Percentiles rank a stretch among this genome's conserved stretches.
Conservation (phyloP, 805 yeast species). For the Candida montana region DNA sequence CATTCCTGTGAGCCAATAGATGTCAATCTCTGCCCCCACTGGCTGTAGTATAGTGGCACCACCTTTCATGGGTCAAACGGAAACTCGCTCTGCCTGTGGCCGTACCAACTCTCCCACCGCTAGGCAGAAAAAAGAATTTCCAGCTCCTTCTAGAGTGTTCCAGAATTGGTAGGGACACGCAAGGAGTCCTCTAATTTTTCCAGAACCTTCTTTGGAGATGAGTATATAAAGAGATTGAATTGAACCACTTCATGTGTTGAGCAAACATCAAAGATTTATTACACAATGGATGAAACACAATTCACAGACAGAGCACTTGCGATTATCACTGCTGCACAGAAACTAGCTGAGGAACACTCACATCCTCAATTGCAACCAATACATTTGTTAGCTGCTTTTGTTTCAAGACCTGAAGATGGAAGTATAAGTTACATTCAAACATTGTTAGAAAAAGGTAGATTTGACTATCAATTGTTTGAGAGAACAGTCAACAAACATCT, state of each 20-base stretch:
- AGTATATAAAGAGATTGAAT: not conserved
- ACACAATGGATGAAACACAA: conserved; percentile 50
- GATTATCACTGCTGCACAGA: conserved; percentile 71
- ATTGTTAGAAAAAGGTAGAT: conserved; percentile 77
- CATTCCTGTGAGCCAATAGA: not conserved
- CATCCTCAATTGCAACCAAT: conserved; percentile 84
- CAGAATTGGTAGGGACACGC: not conserved
- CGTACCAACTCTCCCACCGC: not conserved
- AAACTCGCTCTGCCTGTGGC: not conserved
- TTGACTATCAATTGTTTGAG: conserved; percentile 78
- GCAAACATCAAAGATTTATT: conserved; percentile 2
- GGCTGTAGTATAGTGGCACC: not conserved
- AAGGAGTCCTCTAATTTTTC: conserved; percentile 1
- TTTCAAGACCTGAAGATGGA: conserved; percentile 50
- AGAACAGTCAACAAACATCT: conserved; percentile 74
- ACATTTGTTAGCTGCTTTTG: conserved; percentile 89
- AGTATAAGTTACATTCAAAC: conserved; percentile 70
- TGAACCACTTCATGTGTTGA: not conserved
- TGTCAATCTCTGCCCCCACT: too few relatives aligned
- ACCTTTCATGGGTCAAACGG: not conserved
- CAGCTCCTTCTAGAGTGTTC: conserved; percentile 3
- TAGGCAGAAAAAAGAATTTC: not conserved
- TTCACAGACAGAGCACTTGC: conserved; percentile 91
- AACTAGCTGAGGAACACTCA: conserved; percentile 77
- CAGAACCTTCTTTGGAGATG: conserved; percentile 6